Evolutionary conservation across 176 grass and related monocot genomes (phyloP), one percentile per base, ranked within the genome.

Genomic region (Oryza meyeriana): DNA sequence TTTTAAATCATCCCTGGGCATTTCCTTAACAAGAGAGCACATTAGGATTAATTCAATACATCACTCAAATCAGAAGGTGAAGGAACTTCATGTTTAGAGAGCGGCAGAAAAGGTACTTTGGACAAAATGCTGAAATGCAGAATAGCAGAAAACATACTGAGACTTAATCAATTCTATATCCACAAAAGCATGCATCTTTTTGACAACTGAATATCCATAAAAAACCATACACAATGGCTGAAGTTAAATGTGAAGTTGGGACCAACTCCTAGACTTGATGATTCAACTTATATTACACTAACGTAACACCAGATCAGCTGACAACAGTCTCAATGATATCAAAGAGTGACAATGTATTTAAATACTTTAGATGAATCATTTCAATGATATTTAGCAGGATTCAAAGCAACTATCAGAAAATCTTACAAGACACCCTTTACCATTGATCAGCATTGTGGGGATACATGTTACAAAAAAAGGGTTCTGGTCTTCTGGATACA

Each of bases 21-120:
- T 66, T 26, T 66, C 83, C 44, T 88, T 50, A 41, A 69, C 61
- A 79, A 52, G 18, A 40, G 61, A 50, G 28, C 64, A 63, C 13
- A 32, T 40, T 20, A 52, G 20, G 40, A 80, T 64, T 18, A 26
- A 44, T 82, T 40, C 10, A 72, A 78, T 71, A 64, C 70, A 5
- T 55, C 39, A 57, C 50, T 57, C 3, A 55, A 34, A 71, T 52
- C n/a, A 26, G 13, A 25, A 79, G 47, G 11, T 32, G 24, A 33
- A 69, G 59, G 1, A 47, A 2, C 36, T 40, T 25, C 25, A 67
- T 12, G 24, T 55, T 72, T 48, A 63, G 38, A 80, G 32, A 66
- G 45, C 34, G 61, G 20, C 18, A 65, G 1, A 71, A 44, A 13
- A 59, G 16, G 12, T 40, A 47, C 13, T 69, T 45, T 50, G 2